Evolutionary conservation across 345 rosid genomes (phyloP).

Genomic region (Murraya koenigii): DNA sequence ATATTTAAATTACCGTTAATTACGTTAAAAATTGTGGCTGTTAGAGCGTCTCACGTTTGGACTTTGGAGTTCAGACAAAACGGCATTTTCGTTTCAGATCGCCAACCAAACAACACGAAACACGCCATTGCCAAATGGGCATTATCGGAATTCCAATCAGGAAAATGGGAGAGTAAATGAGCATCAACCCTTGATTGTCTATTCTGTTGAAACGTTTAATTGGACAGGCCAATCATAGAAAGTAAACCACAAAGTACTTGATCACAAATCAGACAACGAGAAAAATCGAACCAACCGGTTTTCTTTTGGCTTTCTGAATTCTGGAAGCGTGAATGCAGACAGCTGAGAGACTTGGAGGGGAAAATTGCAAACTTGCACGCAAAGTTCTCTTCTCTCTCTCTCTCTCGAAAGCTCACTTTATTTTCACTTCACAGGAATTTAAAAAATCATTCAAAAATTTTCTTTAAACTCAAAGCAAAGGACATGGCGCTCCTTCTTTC

Average conservation of each 20-base stretch:
- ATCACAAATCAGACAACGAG: not conserved
- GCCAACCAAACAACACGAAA: not conserved
- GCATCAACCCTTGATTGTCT: not conserved
- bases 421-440: not conserved
- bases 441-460: too few species aligned
- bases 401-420: not conserved
- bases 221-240: not conserved
- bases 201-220: not conserved
- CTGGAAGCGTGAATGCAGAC: not conserved
- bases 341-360: not conserved
- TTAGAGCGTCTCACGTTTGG: not conserved
- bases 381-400: not conserved
- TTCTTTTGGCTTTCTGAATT: not conserved
- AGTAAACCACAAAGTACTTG: not conserved
- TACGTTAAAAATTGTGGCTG: constrained; percentile 10
- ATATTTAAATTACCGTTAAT: constrained; percentile 16
- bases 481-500: constrained; percentile 26
- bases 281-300: not conserved
- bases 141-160: not conserved
- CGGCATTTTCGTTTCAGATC: not conserved
- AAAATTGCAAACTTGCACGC: constrained; percentile 27
- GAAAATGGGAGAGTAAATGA: not conserved
- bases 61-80: not conserved
- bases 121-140: not conserved
- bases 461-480: not conserved